Evolutionary conservation across 148 eudicot genomes (phyloP).

Genomic region (Rhododendron henanense): DNA sequence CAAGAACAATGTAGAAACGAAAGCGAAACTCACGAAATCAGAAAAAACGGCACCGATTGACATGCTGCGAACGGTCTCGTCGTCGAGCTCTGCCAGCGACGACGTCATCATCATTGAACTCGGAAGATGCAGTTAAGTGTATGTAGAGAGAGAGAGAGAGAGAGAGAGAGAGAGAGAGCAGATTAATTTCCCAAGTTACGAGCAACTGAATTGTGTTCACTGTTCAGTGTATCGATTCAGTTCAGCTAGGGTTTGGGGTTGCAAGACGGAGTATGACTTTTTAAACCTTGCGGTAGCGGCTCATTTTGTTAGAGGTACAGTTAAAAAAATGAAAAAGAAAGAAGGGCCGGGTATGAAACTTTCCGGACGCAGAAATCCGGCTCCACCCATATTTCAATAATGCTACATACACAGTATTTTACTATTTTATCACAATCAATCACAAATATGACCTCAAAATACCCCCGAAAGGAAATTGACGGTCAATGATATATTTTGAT

Average conservation of each 20-base stretch:
- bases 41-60: slow-evolving; percentile 74
- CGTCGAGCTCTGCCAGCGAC: slow-evolving; percentile 56
- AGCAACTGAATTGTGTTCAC: neutral
- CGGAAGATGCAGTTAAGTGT: neutral
- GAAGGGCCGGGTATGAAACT: too few species aligned
- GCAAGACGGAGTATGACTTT: too few species aligned
- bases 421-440: too few species aligned
- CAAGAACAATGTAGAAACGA: neutral
- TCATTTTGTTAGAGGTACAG: too few species aligned
- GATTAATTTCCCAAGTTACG: neutral
- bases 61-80: slow-evolving; percentile 68
- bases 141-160: neutral
- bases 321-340: too few species aligned
- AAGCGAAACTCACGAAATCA: slow-evolving; percentile 55
- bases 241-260: neutral
- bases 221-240: neutral
- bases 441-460: too few species aligned
- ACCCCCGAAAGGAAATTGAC: too few species aligned
- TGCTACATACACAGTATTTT: too few species aligned
- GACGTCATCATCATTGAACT: slow-evolving; percentile 26
- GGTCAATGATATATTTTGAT: too few species aligned
- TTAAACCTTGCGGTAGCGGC: too few species aligned
- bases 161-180: neutral
- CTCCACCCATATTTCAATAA: too few species aligned
- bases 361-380: too few species aligned